Conservation (phyloP, 176 grass and related monocot genomes). For the Lolium rigidum region DNA sequence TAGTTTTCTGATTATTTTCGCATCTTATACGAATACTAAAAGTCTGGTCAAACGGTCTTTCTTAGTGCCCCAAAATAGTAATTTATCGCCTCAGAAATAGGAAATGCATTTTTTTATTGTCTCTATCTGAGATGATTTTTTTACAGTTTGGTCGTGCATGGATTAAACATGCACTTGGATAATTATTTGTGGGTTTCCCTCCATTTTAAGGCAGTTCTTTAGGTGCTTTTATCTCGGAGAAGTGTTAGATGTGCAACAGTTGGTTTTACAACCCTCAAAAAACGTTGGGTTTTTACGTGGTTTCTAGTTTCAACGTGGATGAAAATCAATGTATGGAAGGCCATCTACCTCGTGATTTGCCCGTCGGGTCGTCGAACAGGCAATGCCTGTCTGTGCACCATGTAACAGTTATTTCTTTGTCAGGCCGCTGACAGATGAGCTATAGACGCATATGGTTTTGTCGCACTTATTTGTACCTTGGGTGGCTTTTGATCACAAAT, state of each 20-base stretch:
- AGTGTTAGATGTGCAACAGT: background rate
- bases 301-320: no score
- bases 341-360: rapidly evolving
- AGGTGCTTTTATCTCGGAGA: background rate
- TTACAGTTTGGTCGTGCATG: background rate
- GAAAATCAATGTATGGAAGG: background rate
- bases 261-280: background rate
- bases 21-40: background rate
- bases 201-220: background rate
- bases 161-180: background rate
- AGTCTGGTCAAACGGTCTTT: background rate
- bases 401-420: background rate
- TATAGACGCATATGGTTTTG: slow-evolving; percentile 42
- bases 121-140: no score
- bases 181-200: background rate
- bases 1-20: background rate
- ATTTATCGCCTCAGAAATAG: background rate
- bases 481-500: background rate
- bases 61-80: background rate
- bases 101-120: background rate
- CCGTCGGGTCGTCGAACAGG: background rate
- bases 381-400: rapidly evolving
- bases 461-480: slow-evolving; percentile 30
- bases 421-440: slow-evolving; percentile 14
- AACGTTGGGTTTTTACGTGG: no score